Base-by-base conservation (phyloP, 805 yeast species). In the Nakazawaea peltata region DNA sequence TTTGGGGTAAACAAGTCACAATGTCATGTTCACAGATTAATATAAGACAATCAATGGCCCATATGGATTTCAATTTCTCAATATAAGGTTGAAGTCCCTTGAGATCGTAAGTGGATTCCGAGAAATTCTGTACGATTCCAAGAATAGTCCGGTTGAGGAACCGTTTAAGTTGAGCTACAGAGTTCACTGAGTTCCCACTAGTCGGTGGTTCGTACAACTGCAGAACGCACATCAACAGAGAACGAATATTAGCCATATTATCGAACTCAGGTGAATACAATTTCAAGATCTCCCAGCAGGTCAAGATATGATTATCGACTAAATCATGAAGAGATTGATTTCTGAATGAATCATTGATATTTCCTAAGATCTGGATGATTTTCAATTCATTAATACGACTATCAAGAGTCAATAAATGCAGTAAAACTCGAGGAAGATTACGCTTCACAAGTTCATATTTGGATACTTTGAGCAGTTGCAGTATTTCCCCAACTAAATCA, bases 71-170 rank as follows among this genome's bases (percentile, higher is more conserved):
- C 1, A 78, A 61, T 49, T 83, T 86, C 32, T 82, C 87, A 33
- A 79, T 63, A 45, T 71, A 79, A 0, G 94, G 84, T 29, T 75
- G 76, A 26, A 73, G 67, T 1, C 92, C 92, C 42, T 71, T 74
- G 11, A 73, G 67, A 41, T 81, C 85, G 47, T 85, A 81, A 26
- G 88, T 75, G 16, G 78, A 74, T 43, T 84, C 87, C 4, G 94
- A 80, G 46, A 88, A 83, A 30, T 73, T 68, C 42, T 83, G 90
- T 4, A 84, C 79, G 13, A 87, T 63, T 40, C 88, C 94, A 11
- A 87, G 59, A 3, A 84, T 74, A 48, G 76, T 70, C 28, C 70
- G 71, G 18, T 71, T 74, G 30, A 81, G 58, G 37, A 66, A 71
- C 3, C 42, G 51, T 16, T 59, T 59, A 27, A 73, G 52, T 18